Conservation (phyloP, 78 protist species). For the Salpingoeca rosetta region DNA sequence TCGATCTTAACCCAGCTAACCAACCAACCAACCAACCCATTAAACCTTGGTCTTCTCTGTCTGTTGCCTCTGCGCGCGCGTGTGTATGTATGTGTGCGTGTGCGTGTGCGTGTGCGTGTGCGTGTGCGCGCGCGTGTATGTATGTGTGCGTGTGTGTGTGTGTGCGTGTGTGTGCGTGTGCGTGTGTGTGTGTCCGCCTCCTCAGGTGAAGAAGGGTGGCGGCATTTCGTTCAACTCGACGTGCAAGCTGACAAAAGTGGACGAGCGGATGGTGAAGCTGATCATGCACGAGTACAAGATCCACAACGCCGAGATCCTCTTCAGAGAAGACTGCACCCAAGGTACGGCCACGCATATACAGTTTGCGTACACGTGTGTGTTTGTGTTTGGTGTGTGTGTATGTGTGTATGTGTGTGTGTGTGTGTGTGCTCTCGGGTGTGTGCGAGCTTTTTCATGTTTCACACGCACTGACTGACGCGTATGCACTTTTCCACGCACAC, state of each 20-base stretch:
- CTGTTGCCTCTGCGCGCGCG: neutral
- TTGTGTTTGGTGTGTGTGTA: too few species aligned
- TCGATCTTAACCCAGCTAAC: too few species aligned
- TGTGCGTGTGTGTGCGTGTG: neutral
- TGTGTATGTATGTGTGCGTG: too few species aligned
- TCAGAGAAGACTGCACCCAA: conserved; percentile 7
- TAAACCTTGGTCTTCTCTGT: neutral
- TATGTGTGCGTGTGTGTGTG: neutral
- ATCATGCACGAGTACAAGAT: conserved; percentile 17
- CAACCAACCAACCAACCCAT: too few species aligned
- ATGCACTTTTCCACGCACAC: too few species aligned
- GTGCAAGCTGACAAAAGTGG: neutral
- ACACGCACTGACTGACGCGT: too few species aligned
- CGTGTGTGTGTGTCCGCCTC: too few species aligned
- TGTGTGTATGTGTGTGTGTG: too few species aligned
- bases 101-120: too few species aligned
- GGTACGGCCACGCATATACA: neutral
- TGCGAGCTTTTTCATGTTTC: too few species aligned
- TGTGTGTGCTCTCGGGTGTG: too few species aligned
- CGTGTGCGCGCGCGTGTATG: conserved; percentile 1
- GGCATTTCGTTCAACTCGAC: conserved; percentile 11
- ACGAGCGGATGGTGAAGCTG: neutral
- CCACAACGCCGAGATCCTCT: conserved; percentile 19
- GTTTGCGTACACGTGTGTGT: too few species aligned
- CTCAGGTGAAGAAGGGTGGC: neutral